A percentile compares a stretch with the other conserved stretches of the same genome.
Evolutionary conservation across 2,329 filamentous ascomycete genomes (phyloP).

Genomic region (Reticulascus tulasneorum): DNA sequence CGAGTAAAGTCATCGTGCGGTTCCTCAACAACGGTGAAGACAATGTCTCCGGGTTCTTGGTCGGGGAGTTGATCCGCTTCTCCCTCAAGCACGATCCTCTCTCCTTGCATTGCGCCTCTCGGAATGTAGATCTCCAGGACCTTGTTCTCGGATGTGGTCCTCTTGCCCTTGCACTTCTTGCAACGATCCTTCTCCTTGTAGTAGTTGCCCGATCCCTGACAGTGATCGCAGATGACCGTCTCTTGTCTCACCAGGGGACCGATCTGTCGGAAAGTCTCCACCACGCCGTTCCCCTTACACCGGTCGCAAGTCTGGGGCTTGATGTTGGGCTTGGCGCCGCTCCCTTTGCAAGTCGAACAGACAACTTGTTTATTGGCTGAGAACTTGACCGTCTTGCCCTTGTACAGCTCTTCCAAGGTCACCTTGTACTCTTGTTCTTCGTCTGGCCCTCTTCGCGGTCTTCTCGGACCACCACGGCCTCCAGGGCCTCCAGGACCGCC

Average conservation of each 20-base stretch:
- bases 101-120: conserved; percentile 78
- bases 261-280: conserved; percentile 74
- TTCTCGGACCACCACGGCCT: conserved; percentile 51
- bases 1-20: conserved; percentile 79
- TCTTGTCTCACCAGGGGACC: conserved; percentile 83
- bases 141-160: conserved; percentile 84
- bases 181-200: conserved; percentile 97
- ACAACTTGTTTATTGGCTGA: conserved; percentile 91
- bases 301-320: conserved; percentile 78
- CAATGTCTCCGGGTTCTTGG: conserved; percentile 85
- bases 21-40: conserved; percentile 82
- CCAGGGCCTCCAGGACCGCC: conserved; percentile 40
- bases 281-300: conserved; percentile 76
- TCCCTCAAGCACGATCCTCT: conserved; percentile 84
- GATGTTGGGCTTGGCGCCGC: conserved; percentile 86
- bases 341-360: conserved; percentile 82
- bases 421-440: conserved; percentile 92
- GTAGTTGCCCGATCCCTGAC: conserved; percentile 77
- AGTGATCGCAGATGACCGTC: conserved; percentile 75
- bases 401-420: conserved; percentile 91
- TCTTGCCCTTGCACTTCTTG: conserved; percentile 96
- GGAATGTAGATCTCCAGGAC: conserved; percentile 95
- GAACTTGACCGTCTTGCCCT: conserved; percentile 97
- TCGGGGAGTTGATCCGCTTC: conserved; percentile 92
- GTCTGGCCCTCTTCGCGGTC: conserved; percentile 69